Evolutionary conservation across 805 yeast species (phyloP).

Genomic region (Novakomyces olei): DNA sequence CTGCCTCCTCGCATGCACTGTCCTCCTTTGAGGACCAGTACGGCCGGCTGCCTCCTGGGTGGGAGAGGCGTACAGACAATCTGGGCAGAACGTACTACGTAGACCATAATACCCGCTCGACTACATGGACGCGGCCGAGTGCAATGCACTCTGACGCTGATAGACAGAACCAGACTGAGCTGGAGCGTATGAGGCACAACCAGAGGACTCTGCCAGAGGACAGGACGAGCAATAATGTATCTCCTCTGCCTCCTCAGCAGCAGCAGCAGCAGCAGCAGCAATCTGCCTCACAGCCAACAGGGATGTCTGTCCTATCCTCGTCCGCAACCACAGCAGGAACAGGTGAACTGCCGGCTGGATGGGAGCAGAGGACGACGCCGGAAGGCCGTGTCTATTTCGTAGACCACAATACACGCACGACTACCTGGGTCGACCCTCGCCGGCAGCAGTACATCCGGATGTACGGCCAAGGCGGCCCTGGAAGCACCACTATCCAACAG

Average conservation of each 20-base stretch:
- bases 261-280: too few species aligned
- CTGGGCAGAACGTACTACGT: slow-evolving; percentile 95
- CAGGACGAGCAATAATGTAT: too few species aligned
- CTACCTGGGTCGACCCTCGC: slow-evolving; percentile 99
- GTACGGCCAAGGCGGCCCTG: slow-evolving; percentile 27
- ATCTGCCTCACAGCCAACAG: too few species aligned
- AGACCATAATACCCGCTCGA: slow-evolving; percentile 90
- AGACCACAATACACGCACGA: slow-evolving; percentile 97
- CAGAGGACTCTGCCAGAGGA: slow-evolving; percentile 71
- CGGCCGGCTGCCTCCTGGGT: slow-evolving; percentile 92
- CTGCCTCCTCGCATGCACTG: too few species aligned
- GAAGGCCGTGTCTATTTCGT: slow-evolving; percentile 97
- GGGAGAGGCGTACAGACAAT: slow-evolving; percentile 97
- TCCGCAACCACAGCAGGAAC: slow-evolving; percentile 88
- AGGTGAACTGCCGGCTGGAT: slow-evolving; percentile 93
- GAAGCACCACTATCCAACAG: slow-evolving; percentile 74
- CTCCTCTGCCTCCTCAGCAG: too few species aligned
- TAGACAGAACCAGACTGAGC: slow-evolving; percentile 43
- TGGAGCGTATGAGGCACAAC: slow-evolving; percentile 77
- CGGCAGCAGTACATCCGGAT: slow-evolving; percentile 96
- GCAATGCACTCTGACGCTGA: background rate
- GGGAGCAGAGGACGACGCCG: slow-evolving; percentile 97
- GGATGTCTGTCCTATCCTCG: slow-evolving; percentile 28
- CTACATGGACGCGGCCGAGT: slow-evolving; percentile 95
- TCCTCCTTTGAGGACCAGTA: slow-evolving; percentile 82